phyloP scores from a whole-genome alignment of 768 basidiomycete genomes.

The Calocybe cyanea region DNA sequence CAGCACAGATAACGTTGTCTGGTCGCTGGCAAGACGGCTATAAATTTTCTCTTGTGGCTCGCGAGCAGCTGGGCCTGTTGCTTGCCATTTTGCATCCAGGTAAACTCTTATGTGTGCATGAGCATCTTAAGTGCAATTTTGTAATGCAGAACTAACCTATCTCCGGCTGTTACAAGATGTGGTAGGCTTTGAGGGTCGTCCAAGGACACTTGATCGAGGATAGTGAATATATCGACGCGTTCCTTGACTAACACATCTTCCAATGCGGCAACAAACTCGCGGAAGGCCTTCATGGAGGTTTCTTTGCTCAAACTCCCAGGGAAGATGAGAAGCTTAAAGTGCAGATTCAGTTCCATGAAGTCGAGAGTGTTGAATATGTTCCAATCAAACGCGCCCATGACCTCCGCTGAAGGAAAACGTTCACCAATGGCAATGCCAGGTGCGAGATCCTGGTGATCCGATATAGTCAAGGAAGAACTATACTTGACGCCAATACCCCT shows the following conservation, averaged over 20 bases:
- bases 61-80: neutral
- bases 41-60: neutral
- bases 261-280: neutral
- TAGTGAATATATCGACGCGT: neutral
- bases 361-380: neutral
- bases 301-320: neutral
- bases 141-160: too few relatives aligned
- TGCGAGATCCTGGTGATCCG: slow-evolving; percentile 1
- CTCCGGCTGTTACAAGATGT: too few relatives aligned
- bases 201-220: too few relatives aligned
- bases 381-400: neutral
- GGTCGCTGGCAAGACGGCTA: neutral
- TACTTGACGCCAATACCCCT: slow-evolving; percentile 1
- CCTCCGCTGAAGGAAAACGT: neutral
- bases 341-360: neutral
- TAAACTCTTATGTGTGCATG: too few relatives aligned
- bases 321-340: slow-evolving; percentile 2
- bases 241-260: neutral
- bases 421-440: slow-evolving; percentile 1
- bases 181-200: too few relatives aligned
- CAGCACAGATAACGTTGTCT: neutral
- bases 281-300: neutral
- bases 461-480: neutral
- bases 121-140: too few relatives aligned
- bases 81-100: neutral